A percentile compares a stretch with the other conserved stretches of the same genome.
phyloP scores from a whole-genome alignment of 2,329 filamentous ascomycete genomes.

The Fusarium mangiferae region DNA sequence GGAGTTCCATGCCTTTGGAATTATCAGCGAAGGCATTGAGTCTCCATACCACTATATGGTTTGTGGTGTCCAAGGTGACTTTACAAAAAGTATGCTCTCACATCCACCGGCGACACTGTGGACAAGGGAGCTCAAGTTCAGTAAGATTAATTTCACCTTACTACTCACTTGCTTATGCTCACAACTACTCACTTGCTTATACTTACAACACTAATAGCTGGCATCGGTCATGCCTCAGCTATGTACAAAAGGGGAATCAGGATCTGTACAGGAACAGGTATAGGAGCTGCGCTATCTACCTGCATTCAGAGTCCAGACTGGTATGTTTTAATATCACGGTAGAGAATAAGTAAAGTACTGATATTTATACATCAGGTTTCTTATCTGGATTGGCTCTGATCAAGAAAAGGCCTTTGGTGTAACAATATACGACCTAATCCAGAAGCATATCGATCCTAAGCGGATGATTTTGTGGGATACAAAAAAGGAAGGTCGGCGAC shows the following conservation, averaged over 20 bases:
- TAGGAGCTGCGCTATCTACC: background rate
- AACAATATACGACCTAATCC: background rate
- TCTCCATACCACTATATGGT: background rate
- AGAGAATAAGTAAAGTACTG: too few species aligned
- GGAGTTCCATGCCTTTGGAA: background rate
- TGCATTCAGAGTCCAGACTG: background rate
- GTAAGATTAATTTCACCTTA: background rate
- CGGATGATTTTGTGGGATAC: background rate
- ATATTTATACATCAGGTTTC: background rate
- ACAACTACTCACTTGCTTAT: background rate
- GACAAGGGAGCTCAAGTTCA: background rate
- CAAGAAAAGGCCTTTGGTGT: background rate
- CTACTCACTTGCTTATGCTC: background rate
- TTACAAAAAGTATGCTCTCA: background rate
- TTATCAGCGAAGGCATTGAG: background rate
- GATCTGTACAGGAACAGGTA: background rate
- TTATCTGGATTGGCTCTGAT: background rate
- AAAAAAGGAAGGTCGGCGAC: background rate
- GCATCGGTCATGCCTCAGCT: background rate
- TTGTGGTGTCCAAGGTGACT: background rate
- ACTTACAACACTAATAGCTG: too few species aligned
- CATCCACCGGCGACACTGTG: background rate
- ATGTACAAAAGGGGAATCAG: background rate
- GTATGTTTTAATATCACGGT: background rate
- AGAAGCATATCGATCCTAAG: background rate